A percentile compares a stretch with the other conserved stretches of the same genome.
Conservation (phyloP, 768 basidiomycete genomes). For the Lanmaoa rubissima region DNA sequence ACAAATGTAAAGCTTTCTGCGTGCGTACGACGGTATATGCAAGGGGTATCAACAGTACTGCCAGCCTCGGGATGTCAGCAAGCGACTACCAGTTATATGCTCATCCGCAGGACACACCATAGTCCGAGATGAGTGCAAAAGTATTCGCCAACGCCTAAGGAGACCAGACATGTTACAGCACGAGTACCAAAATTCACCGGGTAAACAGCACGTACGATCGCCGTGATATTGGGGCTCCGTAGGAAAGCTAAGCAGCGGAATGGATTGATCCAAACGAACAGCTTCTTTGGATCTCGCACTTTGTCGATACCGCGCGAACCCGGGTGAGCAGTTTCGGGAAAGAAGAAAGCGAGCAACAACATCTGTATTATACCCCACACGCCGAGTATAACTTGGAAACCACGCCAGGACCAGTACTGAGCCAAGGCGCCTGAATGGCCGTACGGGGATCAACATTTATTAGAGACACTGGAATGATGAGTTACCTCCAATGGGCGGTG, state of each 20-base stretch:
- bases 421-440: conserved; percentile 42
- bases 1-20: background rate
- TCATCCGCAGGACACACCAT: conserved; percentile 31
- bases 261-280: conserved; percentile 57
- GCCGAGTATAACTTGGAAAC: conserved; percentile 50
- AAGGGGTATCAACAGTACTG: conserved; percentile 54
- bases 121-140: conserved; percentile 28
- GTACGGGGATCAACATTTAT: background rate
- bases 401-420: conserved; percentile 65
- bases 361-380: conserved; percentile 40
- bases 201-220: conserved; percentile 42
- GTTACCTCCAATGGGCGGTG: conserved; percentile 56
- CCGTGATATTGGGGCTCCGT: conserved; percentile 56
- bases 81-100: background rate
- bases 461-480: background rate
- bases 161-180: background rate
- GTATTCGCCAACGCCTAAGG: conserved; percentile 43
- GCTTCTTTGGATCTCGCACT: conserved; percentile 17
- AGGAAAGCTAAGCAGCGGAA: conserved; percentile 49
- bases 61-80: background rate
- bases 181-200: background rate
- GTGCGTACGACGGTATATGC: conserved; percentile 61
- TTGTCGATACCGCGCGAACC: conserved; percentile 55
- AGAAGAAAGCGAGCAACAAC: conserved; percentile 39
- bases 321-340: conserved; percentile 72